A percentile compares a stretch with the other conserved stretches of the same genome.
Evolutionary conservation across 371 early-diverging fungal genomes (phyloP).

Genomic region (Haplosporangium sp.): DNA sequence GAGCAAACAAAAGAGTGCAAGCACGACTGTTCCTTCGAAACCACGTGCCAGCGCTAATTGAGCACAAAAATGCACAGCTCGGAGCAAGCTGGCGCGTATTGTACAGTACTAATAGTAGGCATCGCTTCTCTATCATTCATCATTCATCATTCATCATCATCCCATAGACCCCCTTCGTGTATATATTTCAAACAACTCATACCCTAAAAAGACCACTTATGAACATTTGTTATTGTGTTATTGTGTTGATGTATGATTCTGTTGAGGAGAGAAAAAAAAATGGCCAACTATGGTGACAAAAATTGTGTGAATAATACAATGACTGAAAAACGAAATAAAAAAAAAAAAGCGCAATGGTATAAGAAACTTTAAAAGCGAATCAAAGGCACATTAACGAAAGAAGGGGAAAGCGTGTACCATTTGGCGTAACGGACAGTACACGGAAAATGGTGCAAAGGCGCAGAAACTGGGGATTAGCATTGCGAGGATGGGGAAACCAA

Average conservation of each 20-base stretch:
- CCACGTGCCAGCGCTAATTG: not conserved
- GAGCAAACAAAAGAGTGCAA: conserved; percentile 2
- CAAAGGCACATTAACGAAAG: too few species aligned
- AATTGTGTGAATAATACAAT: conserved; percentile 3
- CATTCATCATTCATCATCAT: not conserved
- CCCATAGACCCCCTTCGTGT: not conserved
- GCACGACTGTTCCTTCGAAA: not conserved
- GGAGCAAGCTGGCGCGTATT: too few species aligned
- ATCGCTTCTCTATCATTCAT: too few species aligned
- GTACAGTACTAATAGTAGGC: too few species aligned
- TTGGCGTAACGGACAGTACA: too few species aligned
- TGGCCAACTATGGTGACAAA: not conserved
- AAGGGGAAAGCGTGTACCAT: too few species aligned
- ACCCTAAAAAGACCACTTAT: too few species aligned
- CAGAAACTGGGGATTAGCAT: not conserved
- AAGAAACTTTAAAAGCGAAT: not conserved
- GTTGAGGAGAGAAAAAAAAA: not conserved
- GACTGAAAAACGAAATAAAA: not conserved
- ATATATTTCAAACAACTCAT: conserved; percentile 1
- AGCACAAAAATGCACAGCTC: too few species aligned
- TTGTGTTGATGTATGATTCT: not conserved
- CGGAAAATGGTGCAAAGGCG: not conserved
- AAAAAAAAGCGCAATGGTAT: conserved; percentile 4
- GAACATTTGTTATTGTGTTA: not conserved
- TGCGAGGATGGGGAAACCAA: not conserved